Percentiles rank a stretch among this genome's conserved stretches.
These are phyloP conservation scores for Piper longum DNA, from an alignment of 164 flowering plant species.

Conservation along the genomic window DNA sequence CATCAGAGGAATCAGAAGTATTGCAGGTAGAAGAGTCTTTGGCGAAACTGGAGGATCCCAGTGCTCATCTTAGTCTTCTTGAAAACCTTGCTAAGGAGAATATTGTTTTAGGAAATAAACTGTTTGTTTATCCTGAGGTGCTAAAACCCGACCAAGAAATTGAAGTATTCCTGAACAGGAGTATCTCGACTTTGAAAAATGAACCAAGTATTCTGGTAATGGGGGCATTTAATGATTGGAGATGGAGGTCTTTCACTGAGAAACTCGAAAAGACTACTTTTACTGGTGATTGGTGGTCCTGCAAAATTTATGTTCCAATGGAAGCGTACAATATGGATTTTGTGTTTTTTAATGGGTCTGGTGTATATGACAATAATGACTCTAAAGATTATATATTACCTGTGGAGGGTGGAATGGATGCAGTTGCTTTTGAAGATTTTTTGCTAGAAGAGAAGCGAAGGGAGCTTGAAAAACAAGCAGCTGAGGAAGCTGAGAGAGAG, in stretches of 20 bases:
- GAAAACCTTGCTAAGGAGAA: constrained; percentile 52
- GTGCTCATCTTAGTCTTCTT: constrained; percentile 22
- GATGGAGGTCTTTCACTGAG: constrained; percentile 68
- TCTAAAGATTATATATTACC: constrained; percentile 49
- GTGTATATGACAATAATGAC: constrained; percentile 84
- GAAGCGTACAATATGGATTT: constrained; percentile 86
- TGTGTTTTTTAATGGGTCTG: constrained; percentile 72
- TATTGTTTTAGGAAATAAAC: constrained; percentile 32
- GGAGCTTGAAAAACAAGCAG: constrained; percentile 66
- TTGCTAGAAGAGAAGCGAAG: constrained; percentile 84
- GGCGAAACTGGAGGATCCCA: constrained; percentile 7
- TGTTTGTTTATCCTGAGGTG: constrained; percentile 58
- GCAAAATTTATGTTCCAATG: constrained; percentile 61
- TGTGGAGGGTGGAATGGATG: constrained; percentile 75
- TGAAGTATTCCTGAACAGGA: constrained; percentile 66
- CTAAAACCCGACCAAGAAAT: constrained; percentile 61
- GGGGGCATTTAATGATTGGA: constrained; percentile 98
- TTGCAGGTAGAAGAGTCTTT: constrained; percentile 2
- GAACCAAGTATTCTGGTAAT: constrained; percentile 62
- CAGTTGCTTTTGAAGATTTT: constrained; percentile 69
- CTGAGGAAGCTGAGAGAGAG: constrained; percentile 74
- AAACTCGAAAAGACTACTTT: constrained; percentile 55
- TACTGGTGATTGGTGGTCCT: constrained; percentile 94
- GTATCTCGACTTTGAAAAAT: constrained; percentile 46
- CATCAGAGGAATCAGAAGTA: constrained; percentile 3